These are phyloP conservation scores for Schoenoplectus triqueter DNA, from an alignment of 202 grass and related monocot species.

Conservation along the genomic window DNA sequence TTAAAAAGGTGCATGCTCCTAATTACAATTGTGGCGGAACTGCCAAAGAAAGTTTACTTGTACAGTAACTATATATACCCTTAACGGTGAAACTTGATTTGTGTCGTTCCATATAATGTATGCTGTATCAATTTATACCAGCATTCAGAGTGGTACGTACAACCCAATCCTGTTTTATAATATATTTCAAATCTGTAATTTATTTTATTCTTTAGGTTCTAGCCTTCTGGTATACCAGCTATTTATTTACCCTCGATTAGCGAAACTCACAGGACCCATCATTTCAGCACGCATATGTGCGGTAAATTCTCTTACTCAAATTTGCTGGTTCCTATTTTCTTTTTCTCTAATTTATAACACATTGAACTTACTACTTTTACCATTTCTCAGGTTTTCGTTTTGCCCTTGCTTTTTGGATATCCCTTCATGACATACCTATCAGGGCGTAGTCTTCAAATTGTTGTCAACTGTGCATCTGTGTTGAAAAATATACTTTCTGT, in stretches of 20 bases:
- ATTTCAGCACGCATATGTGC: constrained; percentile 51
- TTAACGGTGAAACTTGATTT: neutral
- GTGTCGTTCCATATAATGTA: neutral
- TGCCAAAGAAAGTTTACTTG: neutral
- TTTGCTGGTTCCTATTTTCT: neutral
- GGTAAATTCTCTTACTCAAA: constrained; percentile 40
- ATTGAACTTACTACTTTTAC: neutral
- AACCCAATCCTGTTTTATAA: neutral
- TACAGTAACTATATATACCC: neutral
- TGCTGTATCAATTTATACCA: neutral
- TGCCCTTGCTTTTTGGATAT: constrained; percentile 76
- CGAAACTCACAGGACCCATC: constrained; percentile 55
- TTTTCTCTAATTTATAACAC: neutral
- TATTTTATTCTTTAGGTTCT: constrained; percentile 51
- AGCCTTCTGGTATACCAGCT: constrained; percentile 73
- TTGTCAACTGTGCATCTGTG: constrained; percentile 63
- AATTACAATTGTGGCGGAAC: neutral
- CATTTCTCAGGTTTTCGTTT: constrained; percentile 54
- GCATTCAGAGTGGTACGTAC: neutral
- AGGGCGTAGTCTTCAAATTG: constrained; percentile 53
- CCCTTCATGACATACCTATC: constrained; percentile 81
- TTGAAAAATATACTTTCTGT: constrained; percentile 73
- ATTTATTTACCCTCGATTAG: constrained; percentile 51
- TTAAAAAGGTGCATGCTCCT: neutral
- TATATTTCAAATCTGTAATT: constrained; percentile 21